These are phyloP conservation scores for Metarhizium anisopliae DNA, from an alignment of 2,329 filamentous ascomycete species.

Conservation along the genomic window DNA sequence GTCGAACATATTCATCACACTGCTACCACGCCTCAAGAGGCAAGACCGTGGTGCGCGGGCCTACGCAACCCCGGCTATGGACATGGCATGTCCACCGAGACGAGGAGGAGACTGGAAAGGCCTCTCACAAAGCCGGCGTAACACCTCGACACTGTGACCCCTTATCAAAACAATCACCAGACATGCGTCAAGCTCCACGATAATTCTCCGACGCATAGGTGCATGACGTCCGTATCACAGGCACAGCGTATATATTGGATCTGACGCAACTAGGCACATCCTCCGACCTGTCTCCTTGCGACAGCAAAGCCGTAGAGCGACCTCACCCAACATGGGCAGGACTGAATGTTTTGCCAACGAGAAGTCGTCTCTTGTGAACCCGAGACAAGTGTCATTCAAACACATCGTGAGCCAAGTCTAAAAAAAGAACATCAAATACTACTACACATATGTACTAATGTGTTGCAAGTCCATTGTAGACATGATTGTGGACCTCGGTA, in stretches of 20 bases:
- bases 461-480: background rate
- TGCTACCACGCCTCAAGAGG: background rate
- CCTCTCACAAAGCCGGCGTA: background rate
- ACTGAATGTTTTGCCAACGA: background rate
- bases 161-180: background rate
- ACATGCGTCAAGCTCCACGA: background rate
- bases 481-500: background rate
- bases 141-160: background rate
- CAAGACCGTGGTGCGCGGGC: background rate
- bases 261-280: background rate
- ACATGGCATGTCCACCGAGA: background rate
- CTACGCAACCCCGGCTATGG: background rate
- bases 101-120: background rate
- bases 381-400: background rate
- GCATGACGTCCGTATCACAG: background rate
- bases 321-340: background rate
- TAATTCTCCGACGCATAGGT: background rate
- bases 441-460: background rate
- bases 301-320: background rate
- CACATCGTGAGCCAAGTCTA: background rate
- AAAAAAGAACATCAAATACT: background rate
- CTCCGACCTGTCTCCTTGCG: background rate
- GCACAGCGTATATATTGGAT: background rate
- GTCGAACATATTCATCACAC: background rate
- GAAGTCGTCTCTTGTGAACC: background rate